Base-by-base conservation (phyloP, 1,284 basidiomycete species). In the Exobasidium cylindrosporum region DNA sequence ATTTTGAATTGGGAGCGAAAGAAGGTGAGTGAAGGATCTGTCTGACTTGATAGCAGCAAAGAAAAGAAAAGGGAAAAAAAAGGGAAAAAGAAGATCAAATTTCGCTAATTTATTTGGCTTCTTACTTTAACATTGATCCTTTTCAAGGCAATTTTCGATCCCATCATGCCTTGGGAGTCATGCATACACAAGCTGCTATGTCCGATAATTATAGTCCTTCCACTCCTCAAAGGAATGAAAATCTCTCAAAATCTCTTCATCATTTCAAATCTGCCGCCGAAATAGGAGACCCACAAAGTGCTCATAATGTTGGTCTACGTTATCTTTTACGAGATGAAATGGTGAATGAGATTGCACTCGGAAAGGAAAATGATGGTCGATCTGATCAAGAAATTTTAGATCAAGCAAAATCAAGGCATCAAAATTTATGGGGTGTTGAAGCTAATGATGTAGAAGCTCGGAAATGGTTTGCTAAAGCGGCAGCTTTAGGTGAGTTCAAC, bases 161-260 rank as follows among this genome's bases (percentile, higher is more conserved):
- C n/a, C 56, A 62, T 53, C 60, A 62, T 32, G 60, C 60, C 14
- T 58, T 62, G 21, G 60, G 57, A 30, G 28, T 62, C 14, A 57
- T 62, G 29, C 40, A 29, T 23, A n/a, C 60, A 24, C 57, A 44
- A 35, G 30, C 44, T 4, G 57, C 57, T 11, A 49, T 53, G 57
- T 24, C 23, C 11, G 32, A 43, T 21, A 61, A 59, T 40, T 23
- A 17, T 6, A 26, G 54, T 21, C 40, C 59, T 14, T 53, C 45
- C 30, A 11, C 55, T 17, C 24, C 28, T 23, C 26, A 60, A 21
- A 43, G 57, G n/a, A 45, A 55, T 40, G 54, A 31, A 14, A n/a
- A 24, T 23, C 46, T 62, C 10, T n/a, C 40, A n/a, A 46, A 40
- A 26, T 32, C 57, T 5, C 13, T 49, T 14, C 29, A 62, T 24